These are phyloP conservation scores for Digitaria exilis DNA, from an alignment of 202 grass and related monocot genomes.

Conservation along the genomic window DNA sequence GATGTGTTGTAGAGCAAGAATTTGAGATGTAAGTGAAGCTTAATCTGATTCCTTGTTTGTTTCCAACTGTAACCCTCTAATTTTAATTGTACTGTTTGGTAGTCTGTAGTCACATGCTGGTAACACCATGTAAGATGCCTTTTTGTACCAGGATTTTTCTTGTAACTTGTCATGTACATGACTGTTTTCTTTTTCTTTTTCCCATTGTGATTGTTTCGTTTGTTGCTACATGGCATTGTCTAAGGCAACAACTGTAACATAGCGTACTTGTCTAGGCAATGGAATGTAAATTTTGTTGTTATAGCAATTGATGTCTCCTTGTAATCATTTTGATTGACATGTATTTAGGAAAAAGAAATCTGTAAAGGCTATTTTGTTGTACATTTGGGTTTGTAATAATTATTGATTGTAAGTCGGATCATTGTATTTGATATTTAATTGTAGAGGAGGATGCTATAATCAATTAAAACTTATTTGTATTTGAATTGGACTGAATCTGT, in stretches of 20 bases:
- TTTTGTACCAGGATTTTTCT: constrained; percentile 27
- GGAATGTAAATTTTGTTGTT: constrained; percentile 29
- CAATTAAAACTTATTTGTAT: constrained; percentile 16
- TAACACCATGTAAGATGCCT: constrained; percentile 37
- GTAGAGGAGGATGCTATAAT: neutral
- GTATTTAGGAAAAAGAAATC: constrained; percentile 23
- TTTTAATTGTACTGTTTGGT: constrained; percentile 38
- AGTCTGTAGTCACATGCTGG: constrained; percentile 26
- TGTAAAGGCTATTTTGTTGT: constrained; percentile 36
- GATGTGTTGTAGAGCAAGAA: constrained; percentile 48
- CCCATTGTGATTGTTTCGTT: neutral
- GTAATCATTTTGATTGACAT: constrained; percentile 37
- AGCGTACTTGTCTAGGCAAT: constrained; percentile 21
- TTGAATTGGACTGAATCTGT: neutral
- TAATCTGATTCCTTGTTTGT: constrained; percentile 43
- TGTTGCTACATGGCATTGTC: constrained; percentile 26
- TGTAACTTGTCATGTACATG: constrained; percentile 51
- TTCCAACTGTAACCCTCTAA: constrained; percentile 31
- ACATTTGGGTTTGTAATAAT: constrained; percentile 13
- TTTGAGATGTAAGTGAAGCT: constrained; percentile 66
- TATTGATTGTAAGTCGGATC: neutral
- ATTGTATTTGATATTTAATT: neutral
- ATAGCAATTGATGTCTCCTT: neutral
- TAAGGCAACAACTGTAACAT: constrained; percentile 43
- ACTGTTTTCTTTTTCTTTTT: neutral